Evolutionary conservation across 2,329 filamentous ascomycete genomes (phyloP).

Genomic region (Onygenales sp.): DNA sequence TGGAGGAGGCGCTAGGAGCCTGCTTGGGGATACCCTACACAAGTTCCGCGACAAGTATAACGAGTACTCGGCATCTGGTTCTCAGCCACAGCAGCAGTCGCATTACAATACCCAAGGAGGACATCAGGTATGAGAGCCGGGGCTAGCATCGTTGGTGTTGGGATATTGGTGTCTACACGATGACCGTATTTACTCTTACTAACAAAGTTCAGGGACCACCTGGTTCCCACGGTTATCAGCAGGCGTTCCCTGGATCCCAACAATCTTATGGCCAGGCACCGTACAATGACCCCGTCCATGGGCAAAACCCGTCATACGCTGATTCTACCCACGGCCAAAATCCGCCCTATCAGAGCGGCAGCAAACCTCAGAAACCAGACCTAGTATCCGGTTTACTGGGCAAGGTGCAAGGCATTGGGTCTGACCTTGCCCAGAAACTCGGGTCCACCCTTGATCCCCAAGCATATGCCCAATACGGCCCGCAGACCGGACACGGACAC

Average conservation of each 20-base stretch:
- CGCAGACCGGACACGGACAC: constrained; percentile 48
- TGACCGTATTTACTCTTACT: not conserved
- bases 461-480: constrained; percentile 36
- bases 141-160: not conserved
- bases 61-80: constrained; percentile 1
- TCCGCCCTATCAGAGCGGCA: constrained; percentile 20
- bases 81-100: constrained; percentile 5
- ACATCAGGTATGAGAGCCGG: constrained; percentile 2
- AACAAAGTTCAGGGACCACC: constrained; percentile 10
- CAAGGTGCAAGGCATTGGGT: constrained; percentile 45
- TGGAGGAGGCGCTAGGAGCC: constrained; percentile 35
- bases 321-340: constrained; percentile 19
- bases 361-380: constrained; percentile 26
- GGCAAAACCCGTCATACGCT: constrained; percentile 16
- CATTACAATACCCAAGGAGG: constrained; percentile 5
- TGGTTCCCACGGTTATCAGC: constrained; percentile 9
- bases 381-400: constrained; percentile 41
- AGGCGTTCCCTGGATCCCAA: constrained; percentile 1
- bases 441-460: constrained; percentile 39
- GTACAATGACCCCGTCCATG: constrained; percentile 8
- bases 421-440: constrained; percentile 42
- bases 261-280: not conserved
- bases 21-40: constrained; percentile 44
- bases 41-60: constrained; percentile 35
- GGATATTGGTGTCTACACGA: not conserved